These are phyloP conservation scores for Entomortierella parvispora DNA, from an alignment of 192 early-diverging fungal species.

Conservation along the genomic window DNA sequence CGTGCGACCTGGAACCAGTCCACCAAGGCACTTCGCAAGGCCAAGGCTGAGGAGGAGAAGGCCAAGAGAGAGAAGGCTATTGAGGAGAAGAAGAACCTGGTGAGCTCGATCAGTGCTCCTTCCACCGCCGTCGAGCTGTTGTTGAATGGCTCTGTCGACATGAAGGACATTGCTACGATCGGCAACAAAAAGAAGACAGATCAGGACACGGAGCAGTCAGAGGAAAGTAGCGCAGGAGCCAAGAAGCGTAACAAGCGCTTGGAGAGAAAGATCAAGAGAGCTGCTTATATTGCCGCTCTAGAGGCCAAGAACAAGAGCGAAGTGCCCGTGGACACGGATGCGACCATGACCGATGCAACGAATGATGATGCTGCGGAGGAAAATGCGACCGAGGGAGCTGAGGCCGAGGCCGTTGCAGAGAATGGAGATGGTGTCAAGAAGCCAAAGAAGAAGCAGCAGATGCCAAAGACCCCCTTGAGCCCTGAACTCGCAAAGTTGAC, in stretches of 20 bases:
- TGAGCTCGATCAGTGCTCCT: slow-evolving; percentile 16
- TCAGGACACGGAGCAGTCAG: neutral
- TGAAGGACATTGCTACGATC: slow-evolving; percentile 35
- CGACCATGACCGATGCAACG: neutral
- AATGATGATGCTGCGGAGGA: neutral
- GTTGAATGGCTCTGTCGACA: slow-evolving; percentile 25
- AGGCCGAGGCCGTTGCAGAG: neutral
- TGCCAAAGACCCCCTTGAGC: slow-evolving; percentile 5
- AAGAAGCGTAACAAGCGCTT: slow-evolving; percentile 52
- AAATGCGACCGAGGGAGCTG: neutral
- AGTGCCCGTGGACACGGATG: neutral
- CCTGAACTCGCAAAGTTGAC: slow-evolving; percentile 39
- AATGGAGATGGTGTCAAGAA: neutral
- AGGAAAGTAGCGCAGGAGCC: neutral
- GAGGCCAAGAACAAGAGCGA: slow-evolving; percentile 13
- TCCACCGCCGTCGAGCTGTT: slow-evolving; percentile 24
- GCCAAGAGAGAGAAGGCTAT: slow-evolving; percentile 18
- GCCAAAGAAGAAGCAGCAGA: neutral
- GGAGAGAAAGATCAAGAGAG: slow-evolving; percentile 47
- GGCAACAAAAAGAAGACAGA: slow-evolving; percentile 8
- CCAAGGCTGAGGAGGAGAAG: slow-evolving; percentile 33
- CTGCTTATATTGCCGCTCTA: slow-evolving; percentile 42
- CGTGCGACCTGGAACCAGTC: slow-evolving; percentile 48
- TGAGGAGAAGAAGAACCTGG: slow-evolving; percentile 15
- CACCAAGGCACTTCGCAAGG: slow-evolving; percentile 33